phyloP scores from a whole-genome alignment of 176 grass and related monocot species.

The Ampelocalamus luodianensis region DNA sequence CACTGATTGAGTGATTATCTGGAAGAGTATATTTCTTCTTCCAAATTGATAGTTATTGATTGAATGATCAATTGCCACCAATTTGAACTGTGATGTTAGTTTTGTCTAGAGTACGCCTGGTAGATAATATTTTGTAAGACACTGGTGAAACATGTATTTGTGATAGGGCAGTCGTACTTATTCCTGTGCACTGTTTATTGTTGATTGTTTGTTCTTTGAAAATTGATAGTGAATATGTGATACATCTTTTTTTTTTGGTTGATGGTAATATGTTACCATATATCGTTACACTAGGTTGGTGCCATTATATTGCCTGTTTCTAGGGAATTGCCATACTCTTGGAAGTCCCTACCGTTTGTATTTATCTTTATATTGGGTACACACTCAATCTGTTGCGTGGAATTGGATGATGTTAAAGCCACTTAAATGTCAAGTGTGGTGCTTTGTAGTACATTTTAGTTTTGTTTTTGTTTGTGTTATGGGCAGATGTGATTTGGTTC shows the following conservation, averaged over 20 bases:
- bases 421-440: not conserved
- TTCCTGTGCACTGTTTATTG: not conserved
- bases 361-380: slow-evolving; percentile 1
- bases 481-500: not conserved
- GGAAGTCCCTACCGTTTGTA: not conserved
- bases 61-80: not conserved
- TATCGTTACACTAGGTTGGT: not conserved
- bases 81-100: not conserved
- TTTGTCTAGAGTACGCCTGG: not conserved
- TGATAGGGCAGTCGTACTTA: not conserved
- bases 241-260: not conserved
- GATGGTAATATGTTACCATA: not conserved
- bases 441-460: not conserved
- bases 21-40: slow-evolving; percentile 28
- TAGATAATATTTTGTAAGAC: not conserved
- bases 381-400: not conserved
- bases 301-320: not conserved
- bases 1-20: slow-evolving; percentile 28
- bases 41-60: not conserved
- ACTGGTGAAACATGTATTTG: not conserved
- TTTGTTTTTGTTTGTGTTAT: not conserved
- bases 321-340: slow-evolving; percentile 4
- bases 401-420: slow-evolving; percentile 27
- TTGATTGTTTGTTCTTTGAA: slow-evolving; percentile 22
- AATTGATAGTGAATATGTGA: not conserved